These are phyloP conservation scores for Myxozyma neotropica DNA, from an alignment of 805 yeast genomes.

Conservation along the genomic window DNA sequence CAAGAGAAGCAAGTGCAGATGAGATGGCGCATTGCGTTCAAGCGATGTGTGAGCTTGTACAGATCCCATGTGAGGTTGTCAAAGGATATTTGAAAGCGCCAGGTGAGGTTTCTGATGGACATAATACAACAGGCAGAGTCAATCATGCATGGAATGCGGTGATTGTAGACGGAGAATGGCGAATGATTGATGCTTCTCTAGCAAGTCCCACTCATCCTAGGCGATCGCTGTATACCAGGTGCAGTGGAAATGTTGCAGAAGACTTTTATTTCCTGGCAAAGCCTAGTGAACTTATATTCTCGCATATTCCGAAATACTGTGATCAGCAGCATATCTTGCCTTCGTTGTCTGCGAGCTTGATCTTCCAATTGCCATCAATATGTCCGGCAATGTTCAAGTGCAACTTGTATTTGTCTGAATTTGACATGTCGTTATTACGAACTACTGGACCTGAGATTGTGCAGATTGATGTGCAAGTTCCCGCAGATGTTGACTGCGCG, in stretches of 20 bases:
- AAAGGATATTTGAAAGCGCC: constrained; percentile 85
- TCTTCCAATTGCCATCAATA: constrained; percentile 80
- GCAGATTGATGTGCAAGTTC: constrained; percentile 75
- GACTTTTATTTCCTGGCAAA: constrained; percentile 75
- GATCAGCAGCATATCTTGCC: constrained; percentile 87
- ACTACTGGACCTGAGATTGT: constrained; percentile 74
- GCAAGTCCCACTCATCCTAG: constrained; percentile 62
- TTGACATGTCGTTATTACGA: constrained; percentile 74
- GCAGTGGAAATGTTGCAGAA: constrained; percentile 44
- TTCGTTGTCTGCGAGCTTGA: constrained; percentile 74
- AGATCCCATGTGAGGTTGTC: constrained; percentile 73
- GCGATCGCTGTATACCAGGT: constrained; percentile 48
- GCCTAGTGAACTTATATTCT: constrained; percentile 74
- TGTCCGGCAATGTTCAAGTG: constrained; percentile 76
- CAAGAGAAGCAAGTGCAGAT: constrained; percentile 61
- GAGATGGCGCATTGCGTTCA: constrained; percentile 79
- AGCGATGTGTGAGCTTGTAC: constrained; percentile 67
- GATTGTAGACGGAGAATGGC: constrained; percentile 71
- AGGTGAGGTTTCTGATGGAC: constrained; percentile 53
- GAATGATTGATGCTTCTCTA: constrained; percentile 71
- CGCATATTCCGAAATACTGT: constrained; percentile 81
- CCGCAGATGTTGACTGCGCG: constrained; percentile 68
- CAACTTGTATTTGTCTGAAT: constrained; percentile 62
- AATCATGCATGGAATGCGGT: constrained; percentile 92
- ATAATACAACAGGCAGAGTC: constrained; percentile 45